Base-by-base conservation (phyloP, 768 basidiomycete species). In the Glaciozyma martinii region DNA sequence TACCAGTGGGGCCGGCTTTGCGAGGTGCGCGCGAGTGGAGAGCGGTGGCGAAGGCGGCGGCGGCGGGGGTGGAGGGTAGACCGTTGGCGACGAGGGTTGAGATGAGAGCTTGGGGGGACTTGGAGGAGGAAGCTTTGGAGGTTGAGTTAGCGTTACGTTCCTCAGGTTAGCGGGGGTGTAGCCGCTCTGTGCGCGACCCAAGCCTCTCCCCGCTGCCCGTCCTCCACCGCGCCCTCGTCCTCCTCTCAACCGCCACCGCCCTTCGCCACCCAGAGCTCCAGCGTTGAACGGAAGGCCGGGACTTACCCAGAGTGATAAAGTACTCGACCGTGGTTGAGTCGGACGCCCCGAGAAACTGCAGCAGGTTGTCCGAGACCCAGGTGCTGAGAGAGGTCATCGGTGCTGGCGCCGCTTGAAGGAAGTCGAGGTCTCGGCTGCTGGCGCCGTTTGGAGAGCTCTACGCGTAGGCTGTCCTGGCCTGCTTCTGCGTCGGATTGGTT, bases 21-120 rank as follows among this genome's bases (percentile, higher is more conserved):
- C 88, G 83, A 27, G 93, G 93, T 9, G 81, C 88, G 53, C 84
- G 86, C 27, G 79, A 77, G 77, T 84, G 90, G 47, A 98, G 84
- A 70, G 91, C 84, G 60, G 78, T 79, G 29, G 87, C 83, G 76
- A 98, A 98, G 29, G 81, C 75, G 76, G 90, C 88, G 0, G 90
- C 85, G 62, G 86, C 87, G 18, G 88, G 76, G 6, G 87, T 86
- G 74, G 88, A 82, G 47, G 91, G 88, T 56, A 98, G 80, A 68
- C 93, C 94, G 56, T 85, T 84, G 46, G 81, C 79, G 63, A 86
- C 81, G 46, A 98, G 84, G 8, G 86, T 78, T n/a, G 81, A 68
- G 74, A 91, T 90, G 46, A 97, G 82, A 50, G 82, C 82, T 47
- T 89, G 86, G 16, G 89, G 81, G 13, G 86, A 83, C 76, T 93